These are phyloP conservation scores for Fusarium domesticum DNA, from an alignment of 2,329 filamentous ascomycete genomes.

Conservation along the genomic window DNA sequence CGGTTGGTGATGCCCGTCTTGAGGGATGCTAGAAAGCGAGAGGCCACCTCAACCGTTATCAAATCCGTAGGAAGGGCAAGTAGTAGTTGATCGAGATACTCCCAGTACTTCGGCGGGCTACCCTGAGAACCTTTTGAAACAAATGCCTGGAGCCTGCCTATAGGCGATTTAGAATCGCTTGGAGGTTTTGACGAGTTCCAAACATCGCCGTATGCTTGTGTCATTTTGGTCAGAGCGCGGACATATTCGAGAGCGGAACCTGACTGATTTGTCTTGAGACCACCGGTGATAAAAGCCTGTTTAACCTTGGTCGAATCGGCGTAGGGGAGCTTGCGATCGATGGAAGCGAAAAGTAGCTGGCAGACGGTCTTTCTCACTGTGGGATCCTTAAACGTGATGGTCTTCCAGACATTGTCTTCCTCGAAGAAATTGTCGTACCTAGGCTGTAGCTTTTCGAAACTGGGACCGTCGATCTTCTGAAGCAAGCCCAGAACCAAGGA, in stretches of 20 bases:
- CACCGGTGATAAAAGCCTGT: slow-evolving; percentile 66
- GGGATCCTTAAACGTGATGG: slow-evolving; percentile 60
- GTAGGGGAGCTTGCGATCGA: slow-evolving; percentile 49
- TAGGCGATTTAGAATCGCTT: slow-evolving; percentile 51
- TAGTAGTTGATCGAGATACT: slow-evolving; percentile 61
- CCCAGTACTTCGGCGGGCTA: slow-evolving; percentile 72
- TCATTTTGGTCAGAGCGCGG: slow-evolving; percentile 64
- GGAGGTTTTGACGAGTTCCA: slow-evolving; percentile 60
- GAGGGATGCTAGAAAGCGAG: slow-evolving; percentile 63
- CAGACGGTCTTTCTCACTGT: slow-evolving; percentile 50
- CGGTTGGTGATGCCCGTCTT: slow-evolving; percentile 68
- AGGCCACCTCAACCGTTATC: slow-evolving; percentile 47
- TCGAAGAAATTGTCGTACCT: slow-evolving; percentile 66
- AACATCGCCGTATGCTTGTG: slow-evolving; percentile 60
- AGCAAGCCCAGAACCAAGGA: slow-evolving; percentile 55
- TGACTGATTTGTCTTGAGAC: slow-evolving; percentile 67
- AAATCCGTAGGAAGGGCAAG: slow-evolving; percentile 52
- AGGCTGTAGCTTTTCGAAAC: slow-evolving; percentile 57
- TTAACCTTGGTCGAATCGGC: slow-evolving; percentile 50
- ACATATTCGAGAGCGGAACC: slow-evolving; percentile 73
- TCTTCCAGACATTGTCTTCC: slow-evolving; percentile 64
- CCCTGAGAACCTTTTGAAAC: slow-evolving; percentile 81
- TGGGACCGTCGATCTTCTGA: slow-evolving; percentile 45
- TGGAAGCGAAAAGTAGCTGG: slow-evolving; percentile 48
- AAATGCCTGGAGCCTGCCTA: slow-evolving; percentile 64